Base-by-base conservation (phyloP, 2,329 filamentous ascomycete genomes). In the Trichoderma asperellum region DNA sequence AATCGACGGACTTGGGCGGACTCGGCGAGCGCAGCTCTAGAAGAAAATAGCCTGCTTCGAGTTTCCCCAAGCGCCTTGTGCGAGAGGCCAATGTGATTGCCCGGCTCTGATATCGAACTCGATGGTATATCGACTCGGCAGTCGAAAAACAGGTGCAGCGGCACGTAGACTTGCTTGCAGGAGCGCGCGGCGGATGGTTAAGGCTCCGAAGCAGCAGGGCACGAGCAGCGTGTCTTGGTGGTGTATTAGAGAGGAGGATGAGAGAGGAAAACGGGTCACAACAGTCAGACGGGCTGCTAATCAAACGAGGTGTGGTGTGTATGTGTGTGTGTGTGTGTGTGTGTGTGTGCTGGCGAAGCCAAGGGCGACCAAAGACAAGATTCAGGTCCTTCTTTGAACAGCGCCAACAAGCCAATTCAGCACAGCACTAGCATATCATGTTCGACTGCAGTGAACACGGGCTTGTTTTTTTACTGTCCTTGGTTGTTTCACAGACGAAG, bases 401-500 rank as follows among this genome's bases (percentile, higher is more conserved):
- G 75, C 75, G 81, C 77, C 79, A 81, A 80, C 79, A 73, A 76
- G 73, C 73, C 73, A 74, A 73, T 73, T 76, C 79, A 76, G 16
- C 29, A 76, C 75, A 24, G 47, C 47, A 49, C 47, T 49, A 49
- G 21, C 79, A 80, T 82, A 78, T 79, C 84, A 85, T 85, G 76
- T 76, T 81, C 75, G 77, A 73, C 73, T 70, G 73, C 74, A 72
- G 73, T 72, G 72, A 67, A 49, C 47, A 18, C 58, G 53, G 70
- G 77, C 78, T 68, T 35, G 34, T 65, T 77, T 70, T 64, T 75
- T 43, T 47, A 40, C 18, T 27, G 16, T 34, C 55, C 29, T 57
- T 55, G 10, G 75, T 77, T 78, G 77, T 76, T 78, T 76, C 71
- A 69, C 69, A 60, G 74, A 72, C 73, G 72, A 43, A 73, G 71